phyloP scores from a whole-genome alignment of 1,139 yeast genomes.

The Magnusiomyces fungicola region DNA sequence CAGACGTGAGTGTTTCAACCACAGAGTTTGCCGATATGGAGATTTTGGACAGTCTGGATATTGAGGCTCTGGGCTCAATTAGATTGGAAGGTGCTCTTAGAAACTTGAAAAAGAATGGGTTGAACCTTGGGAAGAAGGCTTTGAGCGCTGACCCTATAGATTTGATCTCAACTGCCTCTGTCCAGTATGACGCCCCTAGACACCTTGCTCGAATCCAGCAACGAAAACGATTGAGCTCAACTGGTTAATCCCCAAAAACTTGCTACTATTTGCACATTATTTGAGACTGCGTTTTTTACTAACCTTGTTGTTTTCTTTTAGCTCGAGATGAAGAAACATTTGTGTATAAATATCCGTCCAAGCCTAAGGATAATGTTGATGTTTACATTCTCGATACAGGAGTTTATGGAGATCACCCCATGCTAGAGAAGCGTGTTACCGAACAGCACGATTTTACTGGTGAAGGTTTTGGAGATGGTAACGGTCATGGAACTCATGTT shows the following conservation, averaged over 20 bases:
- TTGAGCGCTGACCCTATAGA: no score
- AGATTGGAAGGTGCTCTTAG: no score
- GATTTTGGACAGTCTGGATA: no score
- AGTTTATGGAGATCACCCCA: slow-evolving; percentile 48
- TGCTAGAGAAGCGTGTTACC: slow-evolving; percentile 57
- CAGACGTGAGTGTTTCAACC: slow-evolving; percentile 25
- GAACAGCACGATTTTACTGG: slow-evolving; percentile 54
- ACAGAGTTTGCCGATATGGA: no score
- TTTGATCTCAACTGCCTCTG: no score
- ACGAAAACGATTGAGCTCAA: slow-evolving; percentile 35
- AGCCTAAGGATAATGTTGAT: slow-evolving; percentile 43
- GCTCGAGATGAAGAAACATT: slow-evolving; percentile 21
- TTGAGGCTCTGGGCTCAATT: no score
- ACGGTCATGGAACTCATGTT: slow-evolving; percentile 84
- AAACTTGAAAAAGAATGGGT: no score
- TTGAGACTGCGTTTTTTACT: no score
- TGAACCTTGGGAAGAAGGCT: no score
- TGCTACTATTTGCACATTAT: no score
- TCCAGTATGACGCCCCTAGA: slow-evolving; percentile 54
- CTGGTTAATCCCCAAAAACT: slow-evolving; percentile 21
- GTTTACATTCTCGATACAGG: slow-evolving; percentile 86
- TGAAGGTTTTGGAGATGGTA: slow-evolving; percentile 56
- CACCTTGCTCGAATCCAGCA: slow-evolving; percentile 64
- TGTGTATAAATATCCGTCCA: slow-evolving; percentile 35
- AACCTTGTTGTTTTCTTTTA: background rate